Base-by-base conservation (phyloP, 352 stramenopile species). In the Saprolegnia diclina region DNA sequence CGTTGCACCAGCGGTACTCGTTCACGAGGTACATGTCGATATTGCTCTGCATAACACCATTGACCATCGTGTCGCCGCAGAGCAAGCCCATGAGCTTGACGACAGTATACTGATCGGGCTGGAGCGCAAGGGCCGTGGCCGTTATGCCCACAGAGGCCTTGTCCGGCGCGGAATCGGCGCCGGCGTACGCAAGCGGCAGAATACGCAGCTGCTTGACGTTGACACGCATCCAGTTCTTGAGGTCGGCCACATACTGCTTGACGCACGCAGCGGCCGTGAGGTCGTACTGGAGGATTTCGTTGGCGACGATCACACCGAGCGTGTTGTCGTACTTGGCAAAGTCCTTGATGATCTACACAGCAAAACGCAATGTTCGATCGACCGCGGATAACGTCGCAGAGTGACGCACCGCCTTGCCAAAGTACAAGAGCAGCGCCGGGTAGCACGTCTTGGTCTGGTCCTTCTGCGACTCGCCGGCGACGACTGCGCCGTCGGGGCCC, bases 21-120 rank as follows among this genome's bases (percentile, higher is more conserved):
- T 95, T 95, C 67, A 95, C 91, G 32, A 95, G 66, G 67, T 91
- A 94, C 19, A 95, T 92, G 68, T 95, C 87, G 56, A 95, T 92
- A 74, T 82, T 92, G 67, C 85, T 79, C 44, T 79, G 21, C 82
- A 90, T 92, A 70, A 90, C 75, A 13, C 87, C 87, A 63, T 95
- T 75, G 42, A 77, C 83, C 79, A 94, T 90, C 61, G 80, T 88
- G 74, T 95, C 87, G 66, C 85, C 87, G 40, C 87, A 95, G 4
- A 95, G 74, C 7, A 95, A 70, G 9, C 85, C 85, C 74, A 92
- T 85, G 22, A 94, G 71, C 72, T 92, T 92, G 21, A 95, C 67
- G 29, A 86, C 77, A 71, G 91, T 81, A 56, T 93, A 95, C 35
- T 91, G 79, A 55, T 95, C 85, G 5, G 85, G 76, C 14, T 40